Evolutionary conservation across 2,329 filamentous ascomycete genomes (phyloP), one percentile per base, ranked within the genome.

Genomic region (Gyromitra esculenta): DNA sequence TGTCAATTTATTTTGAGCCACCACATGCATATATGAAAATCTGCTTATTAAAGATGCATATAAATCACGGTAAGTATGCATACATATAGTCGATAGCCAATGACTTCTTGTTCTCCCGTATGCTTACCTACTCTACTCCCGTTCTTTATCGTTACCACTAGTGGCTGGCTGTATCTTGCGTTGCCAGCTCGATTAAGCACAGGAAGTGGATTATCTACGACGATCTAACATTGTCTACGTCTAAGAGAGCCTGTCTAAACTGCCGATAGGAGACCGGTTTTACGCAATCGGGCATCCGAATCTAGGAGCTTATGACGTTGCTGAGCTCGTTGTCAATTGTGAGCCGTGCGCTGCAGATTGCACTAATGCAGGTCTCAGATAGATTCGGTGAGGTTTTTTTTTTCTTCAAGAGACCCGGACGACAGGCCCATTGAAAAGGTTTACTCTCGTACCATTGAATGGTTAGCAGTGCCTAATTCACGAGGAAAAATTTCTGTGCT

Each of bases 281-380:
- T 13, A 18, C 48, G 25, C 31, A 63, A 60, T 31, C 9, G 39
- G 67, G 37, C 37, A 35, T 69, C 64, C 63, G 56, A 52, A 57
- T 73, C 21, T 15, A 37, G 59, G n/a, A 65, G n/a, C 57, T 70
- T 65, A 63, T 69, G 50, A 57, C 63, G 57, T 54, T 39, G 39
- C 41, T 37, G 18, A 37, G 56, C 13, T 43, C 15, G 48, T 45
- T 74, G 37, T 62, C 21, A 31, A 11, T 48, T 56, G 18, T 50
- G 65, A 39, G 48, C 35, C 43, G 57, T 62, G 56, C 41, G 37
- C 45, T 48, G 64, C 71, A 62, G 15, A 31, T 69, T 54, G 35
- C 59, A 69, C 64, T 57, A 72, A 72, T 72, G 72, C 59, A 75
- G 35, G 72, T 69, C 72, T 57, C 48, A 74, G 57, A 56, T 25